Percentiles rank a stretch among this genome's conserved stretches.
phyloP scores from a whole-genome alignment of 306 rosid species.

The Trifolium subterraneum region DNA sequence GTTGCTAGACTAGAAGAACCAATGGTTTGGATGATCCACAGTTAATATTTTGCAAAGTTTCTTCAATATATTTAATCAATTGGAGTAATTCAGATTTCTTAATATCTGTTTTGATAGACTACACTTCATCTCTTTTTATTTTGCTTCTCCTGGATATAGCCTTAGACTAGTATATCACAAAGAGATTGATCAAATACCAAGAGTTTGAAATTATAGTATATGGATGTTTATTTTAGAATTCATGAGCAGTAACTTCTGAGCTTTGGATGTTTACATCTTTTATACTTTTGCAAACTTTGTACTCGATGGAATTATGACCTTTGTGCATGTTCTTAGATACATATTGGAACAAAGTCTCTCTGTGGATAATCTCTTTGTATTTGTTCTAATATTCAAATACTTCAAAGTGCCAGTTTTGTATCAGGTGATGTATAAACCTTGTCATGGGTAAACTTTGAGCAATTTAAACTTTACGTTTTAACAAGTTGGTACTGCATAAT shows the following conservation, averaged over 20 bases:
- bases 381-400: constrained; percentile 88
- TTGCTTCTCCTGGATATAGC: constrained; percentile 2
- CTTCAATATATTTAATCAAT: not conserved
- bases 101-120: not conserved
- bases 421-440: constrained; percentile 64
- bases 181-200: constrained; percentile 31
- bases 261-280: not conserved
- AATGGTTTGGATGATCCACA: constrained; percentile 25
- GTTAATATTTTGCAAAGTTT: constrained; percentile 26
- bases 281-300: constrained; percentile 34
- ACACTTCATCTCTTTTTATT: not conserved
- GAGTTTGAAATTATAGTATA: constrained; percentile 18
- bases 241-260: constrained; percentile 12
- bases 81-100: constrained; percentile 16
- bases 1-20: constrained; percentile 8
- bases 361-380: constrained; percentile 91
- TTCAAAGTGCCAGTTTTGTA: constrained; percentile 84
- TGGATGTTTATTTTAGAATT: constrained; percentile 23
- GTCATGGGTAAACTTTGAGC: constrained; percentile 13
- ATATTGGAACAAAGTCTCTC: constrained; percentile 96
- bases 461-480: constrained; percentile 31
- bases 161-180: constrained; percentile 29
- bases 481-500: constrained; percentile 20
- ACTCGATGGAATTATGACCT: constrained; percentile 18
- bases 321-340: constrained; percentile 60